Conservation (phyloP, 2,329 filamentous ascomycete genomes). For the Apiospora malaysiana region DNA sequence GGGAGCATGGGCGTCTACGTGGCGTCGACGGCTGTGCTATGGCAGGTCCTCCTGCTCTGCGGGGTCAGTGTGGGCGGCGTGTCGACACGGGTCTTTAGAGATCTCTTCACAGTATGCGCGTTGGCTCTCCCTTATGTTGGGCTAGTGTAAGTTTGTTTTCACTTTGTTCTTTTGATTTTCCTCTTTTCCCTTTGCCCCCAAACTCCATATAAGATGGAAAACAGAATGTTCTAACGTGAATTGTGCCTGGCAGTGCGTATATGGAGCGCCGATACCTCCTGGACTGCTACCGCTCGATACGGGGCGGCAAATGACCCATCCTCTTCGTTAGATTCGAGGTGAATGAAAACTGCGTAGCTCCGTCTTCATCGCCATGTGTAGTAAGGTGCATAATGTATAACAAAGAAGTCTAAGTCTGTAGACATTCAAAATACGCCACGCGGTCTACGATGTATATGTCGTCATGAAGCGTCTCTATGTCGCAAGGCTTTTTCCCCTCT, state of each 20-base stretch:
- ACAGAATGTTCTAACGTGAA: conserved; percentile 38
- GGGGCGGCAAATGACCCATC: conserved; percentile 32
- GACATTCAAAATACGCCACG: not conserved
- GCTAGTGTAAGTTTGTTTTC: conserved; percentile 61
- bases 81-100: conserved; percentile 41
- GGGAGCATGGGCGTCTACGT: conserved; percentile 47
- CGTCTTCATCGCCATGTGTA: not conserved
- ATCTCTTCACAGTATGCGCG: conserved; percentile 55
- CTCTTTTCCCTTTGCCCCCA: conserved; percentile 1
- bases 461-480: conserved; percentile 1
- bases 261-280: conserved; percentile 61
- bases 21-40: conserved; percentile 49
- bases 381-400: conserved; percentile 2
- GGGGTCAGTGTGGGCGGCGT: conserved; percentile 34
- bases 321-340: not conserved
- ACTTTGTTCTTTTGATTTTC: conserved; percentile 13
- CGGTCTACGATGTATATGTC: not conserved
- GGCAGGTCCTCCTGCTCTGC: conserved; percentile 36
- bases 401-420: not conserved
- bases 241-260: conserved; percentile 49
- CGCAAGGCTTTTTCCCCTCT: not conserved
- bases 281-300: conserved; percentile 54
- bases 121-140: conserved; percentile 59
- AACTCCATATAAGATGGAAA: conserved; percentile 31
- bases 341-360: not conserved